phyloP scores from a whole-genome alignment of 2,329 filamentous ascomycete genomes.

The Aspergillus sojae region DNA sequence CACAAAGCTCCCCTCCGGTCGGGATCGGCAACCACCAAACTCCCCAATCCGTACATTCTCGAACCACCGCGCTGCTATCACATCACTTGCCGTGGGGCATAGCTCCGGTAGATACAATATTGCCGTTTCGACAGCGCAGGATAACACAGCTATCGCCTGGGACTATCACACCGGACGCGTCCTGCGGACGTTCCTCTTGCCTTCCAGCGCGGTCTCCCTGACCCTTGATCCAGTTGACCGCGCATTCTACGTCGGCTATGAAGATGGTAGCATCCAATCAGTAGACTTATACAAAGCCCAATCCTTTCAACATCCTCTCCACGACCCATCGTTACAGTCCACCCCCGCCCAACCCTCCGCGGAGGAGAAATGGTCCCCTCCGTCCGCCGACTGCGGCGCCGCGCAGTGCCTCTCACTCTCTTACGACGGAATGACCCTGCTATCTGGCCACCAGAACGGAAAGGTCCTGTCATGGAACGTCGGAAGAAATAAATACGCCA shows the following conservation, averaged over 20 bases:
- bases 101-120: conserved; percentile 75
- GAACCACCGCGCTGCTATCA: conserved; percentile 63
- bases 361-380: conserved; percentile 53
- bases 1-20: conserved; percentile 45
- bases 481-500: conserved; percentile 67
- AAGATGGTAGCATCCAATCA: conserved; percentile 77
- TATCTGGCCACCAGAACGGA: conserved; percentile 81
- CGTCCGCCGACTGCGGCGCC: conserved; percentile 65
- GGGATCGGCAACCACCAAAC: conserved; percentile 46
- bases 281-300: conserved; percentile 70
- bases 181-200: conserved; percentile 80
- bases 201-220: conserved; percentile 70
- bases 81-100: conserved; percentile 61
- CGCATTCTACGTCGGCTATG: conserved; percentile 77
- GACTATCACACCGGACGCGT: conserved; percentile 79
- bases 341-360: conserved; percentile 45
- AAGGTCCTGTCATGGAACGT: conserved; percentile 82
- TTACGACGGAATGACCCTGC: conserved; percentile 77
- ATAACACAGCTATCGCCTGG: conserved; percentile 91
- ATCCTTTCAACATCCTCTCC: conserved; percentile 44
- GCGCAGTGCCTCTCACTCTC: conserved; percentile 71
- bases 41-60: conserved; percentile 76
- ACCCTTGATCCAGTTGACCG: conserved; percentile 80
- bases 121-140: conserved; percentile 78
- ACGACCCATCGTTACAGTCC: conserved; percentile 38